A percentile compares a stretch with the other conserved stretches of the same genome.
phyloP scores from a whole-genome alignment of 148 eudicot species.

The Spergularia bocconei region DNA sequence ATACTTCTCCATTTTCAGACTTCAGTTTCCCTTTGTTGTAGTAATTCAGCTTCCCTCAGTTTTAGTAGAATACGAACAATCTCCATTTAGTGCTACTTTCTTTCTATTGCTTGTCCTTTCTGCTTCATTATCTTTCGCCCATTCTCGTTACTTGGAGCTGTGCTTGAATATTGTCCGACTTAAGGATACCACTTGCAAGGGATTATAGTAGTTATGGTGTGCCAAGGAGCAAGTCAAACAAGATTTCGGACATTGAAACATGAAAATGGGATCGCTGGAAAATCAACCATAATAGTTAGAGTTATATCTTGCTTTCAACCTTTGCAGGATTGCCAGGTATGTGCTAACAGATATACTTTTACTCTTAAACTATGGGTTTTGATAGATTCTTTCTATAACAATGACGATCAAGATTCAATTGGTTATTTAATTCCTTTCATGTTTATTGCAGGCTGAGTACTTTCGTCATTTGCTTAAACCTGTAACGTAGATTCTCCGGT shows the following conservation, averaged over 20 bases:
- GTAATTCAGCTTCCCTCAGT: slow-evolving; percentile 9
- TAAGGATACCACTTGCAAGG: slow-evolving; percentile 27
- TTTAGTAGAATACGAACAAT: not conserved
- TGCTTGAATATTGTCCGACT: not conserved
- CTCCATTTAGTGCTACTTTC: slow-evolving; percentile 4
- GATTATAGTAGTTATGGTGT: slow-evolving; percentile 75
- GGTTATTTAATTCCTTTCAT: slow-evolving; percentile 14
- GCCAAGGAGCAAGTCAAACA: slow-evolving; percentile 84
- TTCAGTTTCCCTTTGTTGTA: slow-evolving; percentile 1
- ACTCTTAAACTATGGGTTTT: not conserved
- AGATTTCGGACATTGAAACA: slow-evolving; percentile 81
- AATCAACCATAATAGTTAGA: slow-evolving; percentile 78
- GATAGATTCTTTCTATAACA: not conserved
- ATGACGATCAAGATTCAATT: not conserved
- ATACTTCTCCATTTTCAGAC: slow-evolving; percentile 13
- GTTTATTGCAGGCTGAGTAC: slow-evolving; percentile 69
- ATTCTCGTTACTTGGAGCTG: slow-evolving; percentile 9
- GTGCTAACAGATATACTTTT: not conserved
- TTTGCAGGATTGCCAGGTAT: slow-evolving; percentile 78
- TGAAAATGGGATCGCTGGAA: slow-evolving; percentile 77
- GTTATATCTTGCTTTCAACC: slow-evolving; percentile 87
- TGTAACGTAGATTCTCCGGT: slow-evolving; percentile 62
- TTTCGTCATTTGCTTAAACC: slow-evolving; percentile 86
- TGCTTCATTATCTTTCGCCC: not conserved
- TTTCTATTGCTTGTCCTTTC: slow-evolving; percentile 6